A percentile compares a stretch with the other conserved stretches of the same genome.
Evolutionary conservation across 1,284 basidiomycete species (phyloP).

Genomic region (Baeospora myosura): DNA sequence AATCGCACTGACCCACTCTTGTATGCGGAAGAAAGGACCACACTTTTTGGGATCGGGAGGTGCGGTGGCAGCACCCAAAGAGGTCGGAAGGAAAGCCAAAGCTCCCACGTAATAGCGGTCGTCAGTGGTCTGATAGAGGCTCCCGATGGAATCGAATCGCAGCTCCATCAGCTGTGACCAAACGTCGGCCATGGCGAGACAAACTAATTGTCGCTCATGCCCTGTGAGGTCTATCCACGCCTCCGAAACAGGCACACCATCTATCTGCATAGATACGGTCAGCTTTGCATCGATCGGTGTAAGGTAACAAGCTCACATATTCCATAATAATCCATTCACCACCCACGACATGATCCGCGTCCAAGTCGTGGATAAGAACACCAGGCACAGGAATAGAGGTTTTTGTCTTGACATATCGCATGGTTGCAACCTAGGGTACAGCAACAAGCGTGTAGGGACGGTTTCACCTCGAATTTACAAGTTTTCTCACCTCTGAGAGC

Average conservation of each 20-base stretch:
- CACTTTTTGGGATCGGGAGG: conserved; percentile 10
- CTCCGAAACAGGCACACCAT: conserved; percentile 3
- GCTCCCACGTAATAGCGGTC: conserved; percentile 10
- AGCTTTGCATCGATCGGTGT: neutral
- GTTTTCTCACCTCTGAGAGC: no score
- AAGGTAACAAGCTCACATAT: conserved; percentile 7
- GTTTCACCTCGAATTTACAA: no score
- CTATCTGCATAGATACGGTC: conserved; percentile 1
- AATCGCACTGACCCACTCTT: conserved; percentile 13
- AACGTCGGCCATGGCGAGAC: conserved; percentile 10
- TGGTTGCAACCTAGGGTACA: conserved; percentile 7
- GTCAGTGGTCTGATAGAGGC: conserved; percentile 8
- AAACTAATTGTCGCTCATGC: neutral
- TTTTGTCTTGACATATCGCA: conserved; percentile 6
- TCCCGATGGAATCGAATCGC: conserved; percentile 14
- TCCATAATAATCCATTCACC: conserved; percentile 8
- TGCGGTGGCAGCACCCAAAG: conserved; percentile 6
- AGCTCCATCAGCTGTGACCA: conserved; percentile 10
- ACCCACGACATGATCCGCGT: conserved; percentile 6
- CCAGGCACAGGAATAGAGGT: conserved; percentile 5
- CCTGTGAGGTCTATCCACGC: conserved; percentile 2
- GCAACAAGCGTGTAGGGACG: no score
- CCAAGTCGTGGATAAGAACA: conserved; percentile 5
- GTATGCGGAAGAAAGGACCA: conserved; percentile 13
- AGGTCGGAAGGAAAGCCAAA: conserved; percentile 11